Conservation (phyloP, 129 eudicot genomes). For the Oenanthe sinensis region DNA sequence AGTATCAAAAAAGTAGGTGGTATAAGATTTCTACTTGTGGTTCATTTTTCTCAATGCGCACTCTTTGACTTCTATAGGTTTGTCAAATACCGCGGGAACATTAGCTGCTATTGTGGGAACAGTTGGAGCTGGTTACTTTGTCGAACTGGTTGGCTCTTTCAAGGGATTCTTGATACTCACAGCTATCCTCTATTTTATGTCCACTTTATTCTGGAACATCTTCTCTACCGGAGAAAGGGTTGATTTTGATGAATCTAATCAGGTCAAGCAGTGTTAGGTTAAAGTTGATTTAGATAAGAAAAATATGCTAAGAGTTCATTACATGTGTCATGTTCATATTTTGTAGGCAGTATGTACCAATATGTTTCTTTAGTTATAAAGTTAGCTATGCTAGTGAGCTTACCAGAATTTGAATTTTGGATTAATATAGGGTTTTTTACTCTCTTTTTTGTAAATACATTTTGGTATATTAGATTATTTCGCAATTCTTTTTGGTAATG, state of each 20-base stretch:
- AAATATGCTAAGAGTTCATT: neutral
- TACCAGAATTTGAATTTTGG: neutral
- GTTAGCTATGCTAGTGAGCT: neutral
- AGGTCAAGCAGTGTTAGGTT: constrained; percentile 7
- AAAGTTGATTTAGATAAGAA: neutral
- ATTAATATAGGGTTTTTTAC: neutral
- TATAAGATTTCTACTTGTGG: neutral
- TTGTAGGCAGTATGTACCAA: neutral
- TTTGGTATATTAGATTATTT: neutral
- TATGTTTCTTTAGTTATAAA: neutral
- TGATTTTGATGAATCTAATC: constrained; percentile 57
- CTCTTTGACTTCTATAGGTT: constrained; percentile 33
- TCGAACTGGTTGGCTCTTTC: constrained; percentile 83
- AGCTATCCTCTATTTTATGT: constrained; percentile 53
- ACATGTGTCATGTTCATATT: neutral
- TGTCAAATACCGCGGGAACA: constrained; percentile 90
- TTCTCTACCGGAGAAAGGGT: constrained; percentile 82
- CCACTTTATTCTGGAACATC: constrained; percentile 60
- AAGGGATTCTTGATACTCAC: constrained; percentile 83
- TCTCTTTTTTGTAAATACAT: neutral
- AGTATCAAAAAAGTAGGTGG: neutral
- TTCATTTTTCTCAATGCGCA: constrained; percentile 3
- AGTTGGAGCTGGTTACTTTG: constrained; percentile 94
- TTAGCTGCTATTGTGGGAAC: constrained; percentile 91
- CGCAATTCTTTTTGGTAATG: too few species aligned